These are phyloP conservation scores for Filobasidium floriforme DNA, from an alignment of 768 basidiomycete species.

Conservation along the genomic window DNA sequence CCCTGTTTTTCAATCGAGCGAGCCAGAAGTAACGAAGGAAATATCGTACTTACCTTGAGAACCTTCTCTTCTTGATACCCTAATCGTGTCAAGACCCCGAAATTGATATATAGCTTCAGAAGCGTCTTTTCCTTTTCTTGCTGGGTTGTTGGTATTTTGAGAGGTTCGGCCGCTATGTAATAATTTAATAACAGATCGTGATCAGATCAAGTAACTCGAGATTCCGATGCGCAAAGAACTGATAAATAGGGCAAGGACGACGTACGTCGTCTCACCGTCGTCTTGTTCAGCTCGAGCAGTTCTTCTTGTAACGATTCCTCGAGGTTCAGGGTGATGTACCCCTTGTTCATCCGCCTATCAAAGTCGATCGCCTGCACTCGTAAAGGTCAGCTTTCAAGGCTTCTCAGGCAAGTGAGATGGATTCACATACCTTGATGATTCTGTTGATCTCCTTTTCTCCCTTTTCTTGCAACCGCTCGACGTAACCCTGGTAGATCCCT, in stretches of 20 bases:
- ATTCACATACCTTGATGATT: slow-evolving; percentile 62
- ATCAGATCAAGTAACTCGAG: background rate
- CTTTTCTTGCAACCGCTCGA: slow-evolving; percentile 78
- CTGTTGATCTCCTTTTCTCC: slow-evolving; percentile 75
- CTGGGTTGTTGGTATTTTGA: slow-evolving; percentile 25
- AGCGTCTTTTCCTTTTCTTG: slow-evolving; percentile 59
- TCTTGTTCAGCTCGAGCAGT: slow-evolving; percentile 48
- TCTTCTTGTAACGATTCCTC: slow-evolving; percentile 56
- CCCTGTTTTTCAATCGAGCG: background rate
- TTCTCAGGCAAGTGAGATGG: too few species aligned
- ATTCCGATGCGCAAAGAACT: slow-evolving; percentile 25
- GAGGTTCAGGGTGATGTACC: slow-evolving; percentile 58
- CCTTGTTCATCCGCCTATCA: slow-evolving; percentile 66
- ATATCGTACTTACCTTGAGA: slow-evolving; percentile 45
- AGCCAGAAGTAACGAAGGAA: background rate
- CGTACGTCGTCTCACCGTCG: slow-evolving; percentile 7
- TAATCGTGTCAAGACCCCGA: slow-evolving; percentile 68
- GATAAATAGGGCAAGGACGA: slow-evolving; percentile 32
- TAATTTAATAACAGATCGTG: background rate
- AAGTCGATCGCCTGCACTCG: slow-evolving; percentile 63
- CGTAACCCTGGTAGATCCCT: slow-evolving; percentile 57
- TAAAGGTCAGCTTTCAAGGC: too few species aligned
- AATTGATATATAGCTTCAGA: slow-evolving; percentile 65
- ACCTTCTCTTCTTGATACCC: slow-evolving; percentile 67
- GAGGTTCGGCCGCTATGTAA: slow-evolving; percentile 2